Percentiles rank a stretch among this genome's conserved stretches.
Conservation (phyloP, 805 yeast genomes). For the Hanseniaspora pseudoguilliermondii region DNA sequence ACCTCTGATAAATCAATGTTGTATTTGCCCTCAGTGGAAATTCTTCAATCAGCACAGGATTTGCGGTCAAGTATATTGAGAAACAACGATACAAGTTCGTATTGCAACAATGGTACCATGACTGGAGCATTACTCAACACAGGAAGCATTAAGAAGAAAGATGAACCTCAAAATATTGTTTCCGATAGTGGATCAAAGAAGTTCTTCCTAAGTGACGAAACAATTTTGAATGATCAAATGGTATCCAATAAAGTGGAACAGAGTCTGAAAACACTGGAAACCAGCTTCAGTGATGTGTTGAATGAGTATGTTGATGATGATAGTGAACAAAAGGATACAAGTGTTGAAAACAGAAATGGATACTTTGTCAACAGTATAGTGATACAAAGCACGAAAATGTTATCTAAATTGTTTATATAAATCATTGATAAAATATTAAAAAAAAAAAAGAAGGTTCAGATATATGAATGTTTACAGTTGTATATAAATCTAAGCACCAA, state of each 20-base stretch:
- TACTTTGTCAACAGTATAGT: neutral
- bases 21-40: neutral
- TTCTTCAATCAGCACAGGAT: neutral
- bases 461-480: neutral
- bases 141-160: neutral
- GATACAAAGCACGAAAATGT: neutral
- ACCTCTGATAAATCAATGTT: neutral
- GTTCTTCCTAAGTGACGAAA: conserved; percentile 5
- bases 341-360: neutral
- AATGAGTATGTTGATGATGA: neutral
- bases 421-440: neutral
- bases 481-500: conserved; percentile 17
- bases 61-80: neutral
- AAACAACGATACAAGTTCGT: neutral
- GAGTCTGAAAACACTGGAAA: neutral
- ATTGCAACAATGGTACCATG: neutral
- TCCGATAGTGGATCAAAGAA: neutral
- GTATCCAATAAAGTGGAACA: neutral
- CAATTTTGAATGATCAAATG: neutral
- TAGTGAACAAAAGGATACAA: neutral
- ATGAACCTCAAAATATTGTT: neutral
- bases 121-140: neutral
- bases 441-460: neutral
- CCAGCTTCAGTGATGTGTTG: neutral
- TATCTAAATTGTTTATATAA: neutral